Base-by-base conservation (phyloP, 148 eudicot genomes). In the Pouteria glomerata region DNA sequence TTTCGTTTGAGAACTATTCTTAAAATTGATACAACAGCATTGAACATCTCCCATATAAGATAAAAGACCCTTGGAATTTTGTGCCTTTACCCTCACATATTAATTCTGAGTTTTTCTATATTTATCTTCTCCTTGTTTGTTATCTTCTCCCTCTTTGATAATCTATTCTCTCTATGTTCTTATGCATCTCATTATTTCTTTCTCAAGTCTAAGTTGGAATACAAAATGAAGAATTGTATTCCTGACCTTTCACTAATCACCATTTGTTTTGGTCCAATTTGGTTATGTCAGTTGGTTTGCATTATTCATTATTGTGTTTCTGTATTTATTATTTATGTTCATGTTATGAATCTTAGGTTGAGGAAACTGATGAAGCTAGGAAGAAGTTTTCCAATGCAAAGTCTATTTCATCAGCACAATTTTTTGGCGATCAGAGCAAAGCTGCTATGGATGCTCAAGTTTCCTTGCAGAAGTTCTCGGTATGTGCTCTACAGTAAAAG, bases 311-410 rank as follows among this genome's bases (percentile, higher is more conserved):
- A 10, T 14, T 6, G 10, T 50, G 47, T 45, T 24, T 66, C 63
- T 57, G 63, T 6, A 1, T 59, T 57, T 23, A 39, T 24, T 66
- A 16, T 39, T 53, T 63, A 11, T 15, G 7, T 39, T 4, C 5
- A 60, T 76, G 39, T 26, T 61, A 48, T 42, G 29, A 27, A 48
- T 69, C 33, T 66, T 89, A 91, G 99, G 72, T 87, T 71, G 89
- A 89, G 84, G 99, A 95, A 83, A 86, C 90, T 64, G 97, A 88
- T 65, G 99, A 95, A 73, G 99, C 99, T 21, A 86, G 99, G 81
- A 91, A 90, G 79, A 95, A 95, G 78, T 95, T 95, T 82, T 83
- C 97, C 18, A 91, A 91, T 75, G 99, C 99, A 23, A 95, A 95
- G 81, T 89, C 99, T 10, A 95, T 95, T 72, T 95, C 99, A 23